These are phyloP conservation scores for Cystobasidium onofrii DNA, from an alignment of 768 basidiomycete genomes.

Conservation along the genomic window DNA sequence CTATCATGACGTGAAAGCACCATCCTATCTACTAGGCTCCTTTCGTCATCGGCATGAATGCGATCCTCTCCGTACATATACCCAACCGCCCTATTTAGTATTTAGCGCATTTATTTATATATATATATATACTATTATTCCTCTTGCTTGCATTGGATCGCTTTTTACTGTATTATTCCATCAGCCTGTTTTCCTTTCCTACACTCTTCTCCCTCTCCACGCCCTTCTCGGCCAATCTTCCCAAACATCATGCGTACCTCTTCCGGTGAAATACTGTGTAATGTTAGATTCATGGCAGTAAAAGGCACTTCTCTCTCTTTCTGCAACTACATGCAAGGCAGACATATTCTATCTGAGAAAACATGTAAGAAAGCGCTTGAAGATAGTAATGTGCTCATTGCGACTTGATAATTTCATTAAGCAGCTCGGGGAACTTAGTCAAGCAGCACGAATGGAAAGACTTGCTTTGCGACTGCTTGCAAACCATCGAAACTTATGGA, in stretches of 20 bases:
- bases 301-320: neutral
- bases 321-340: neutral
- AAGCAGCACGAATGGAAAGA: no score
- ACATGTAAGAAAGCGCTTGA: no score
- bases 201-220: neutral
- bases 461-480: no score
- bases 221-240: neutral
- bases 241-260: neutral
- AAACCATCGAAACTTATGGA: no score
- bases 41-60: neutral
- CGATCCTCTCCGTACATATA: neutral
- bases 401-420: no score
- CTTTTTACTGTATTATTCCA: neutral
- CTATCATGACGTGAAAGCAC: neutral
- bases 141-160: conserved; percentile 1
- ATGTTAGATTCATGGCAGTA: neutral
- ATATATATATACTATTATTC: no score
- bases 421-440: no score
- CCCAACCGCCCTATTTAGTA: neutral
- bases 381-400: no score
- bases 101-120: neutral
- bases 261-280: neutral
- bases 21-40: neutral
- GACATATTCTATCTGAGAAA: neutral
- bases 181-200: neutral